phyloP scores from a whole-genome alignment of 2,329 filamentous ascomycete species.

The Hypoxylon sp. region DNA sequence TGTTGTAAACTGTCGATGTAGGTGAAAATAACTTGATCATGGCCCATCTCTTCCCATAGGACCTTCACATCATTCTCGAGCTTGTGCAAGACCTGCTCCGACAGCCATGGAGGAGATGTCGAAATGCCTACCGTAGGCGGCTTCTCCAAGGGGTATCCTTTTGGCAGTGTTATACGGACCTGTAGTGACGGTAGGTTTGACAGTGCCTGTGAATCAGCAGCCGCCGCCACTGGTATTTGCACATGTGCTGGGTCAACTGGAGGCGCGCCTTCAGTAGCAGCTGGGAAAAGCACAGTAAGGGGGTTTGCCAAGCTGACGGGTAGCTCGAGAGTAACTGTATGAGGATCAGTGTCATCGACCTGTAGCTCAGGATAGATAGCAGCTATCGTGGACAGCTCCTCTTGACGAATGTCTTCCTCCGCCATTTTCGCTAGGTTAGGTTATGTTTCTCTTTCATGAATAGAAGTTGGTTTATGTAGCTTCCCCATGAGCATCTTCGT shows the following conservation, averaged over 20 bases:
- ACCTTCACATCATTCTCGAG: conserved; percentile 66
- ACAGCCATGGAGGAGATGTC: conserved; percentile 71
- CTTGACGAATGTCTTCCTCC: conserved; percentile 65
- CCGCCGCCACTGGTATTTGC: conserved; percentile 28
- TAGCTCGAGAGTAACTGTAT: conserved; percentile 69
- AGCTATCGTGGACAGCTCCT: conserved; percentile 72
- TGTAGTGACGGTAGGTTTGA: conserved; percentile 71
- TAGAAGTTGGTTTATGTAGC: conserved; percentile 29
- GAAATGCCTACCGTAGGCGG: conserved; percentile 68
- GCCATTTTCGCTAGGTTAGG: conserved; percentile 34
- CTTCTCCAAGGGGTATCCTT: conserved; percentile 68
- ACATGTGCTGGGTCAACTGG: conserved; percentile 40
- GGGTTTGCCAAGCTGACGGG: conserved; percentile 69
- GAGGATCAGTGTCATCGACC: conserved; percentile 59
- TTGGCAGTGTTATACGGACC: conserved; percentile 68
- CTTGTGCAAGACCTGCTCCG: conserved; percentile 61
- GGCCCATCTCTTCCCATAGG: conserved; percentile 75
- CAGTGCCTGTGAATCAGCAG: conserved; percentile 63
- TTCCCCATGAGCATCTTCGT: conserved; percentile 42
- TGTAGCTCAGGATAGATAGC: conserved; percentile 78
- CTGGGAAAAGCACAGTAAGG: conserved; percentile 71
- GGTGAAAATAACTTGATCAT: conserved; percentile 70
- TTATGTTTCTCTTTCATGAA: conserved; percentile 49
- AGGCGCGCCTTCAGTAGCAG: conserved; percentile 57
- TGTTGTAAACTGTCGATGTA: conserved; percentile 76